Conservation (phyloP, 208 protist genomes). For the Leishmania mexicana region DNA sequence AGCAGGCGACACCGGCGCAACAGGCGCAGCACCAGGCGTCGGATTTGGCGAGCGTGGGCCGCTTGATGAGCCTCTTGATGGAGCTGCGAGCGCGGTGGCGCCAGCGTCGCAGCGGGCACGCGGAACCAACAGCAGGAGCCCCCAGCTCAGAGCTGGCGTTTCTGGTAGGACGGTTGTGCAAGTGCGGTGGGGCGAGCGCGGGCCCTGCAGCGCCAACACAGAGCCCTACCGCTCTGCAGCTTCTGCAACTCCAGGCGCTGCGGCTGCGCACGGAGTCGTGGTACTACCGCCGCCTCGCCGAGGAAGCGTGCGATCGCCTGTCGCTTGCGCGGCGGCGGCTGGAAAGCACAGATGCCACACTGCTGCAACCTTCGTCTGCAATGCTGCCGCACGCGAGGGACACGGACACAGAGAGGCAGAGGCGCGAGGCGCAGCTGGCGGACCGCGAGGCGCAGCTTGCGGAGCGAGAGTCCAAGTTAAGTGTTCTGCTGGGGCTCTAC, state of each 20-base stretch:
- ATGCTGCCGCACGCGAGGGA: not conserved
- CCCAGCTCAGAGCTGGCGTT: slow-evolving; percentile 42
- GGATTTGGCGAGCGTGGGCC: slow-evolving; percentile 57
- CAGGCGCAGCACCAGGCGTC: slow-evolving; percentile 29
- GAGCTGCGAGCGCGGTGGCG: slow-evolving; percentile 28
- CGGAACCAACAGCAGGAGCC: not conserved
- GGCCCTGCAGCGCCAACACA: not conserved
- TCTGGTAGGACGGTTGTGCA: slow-evolving; percentile 32
- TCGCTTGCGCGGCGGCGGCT: not conserved
- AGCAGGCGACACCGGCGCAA: slow-evolving; percentile 20
- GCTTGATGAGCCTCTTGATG: slow-evolving; percentile 41
- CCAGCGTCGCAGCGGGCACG: not conserved
- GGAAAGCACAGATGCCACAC: not conserved
- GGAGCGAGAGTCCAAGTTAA: slow-evolving; percentile 75
- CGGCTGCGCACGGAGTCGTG: slow-evolving; percentile 66
- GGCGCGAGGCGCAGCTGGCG: slow-evolving; percentile 31
- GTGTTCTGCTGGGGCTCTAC: slow-evolving; percentile 73
- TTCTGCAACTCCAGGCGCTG: slow-evolving; percentile 75
- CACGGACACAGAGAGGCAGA: slow-evolving; percentile 1
- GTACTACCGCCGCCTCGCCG: slow-evolving; percentile 52
- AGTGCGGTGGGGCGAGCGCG: slow-evolving; percentile 7
- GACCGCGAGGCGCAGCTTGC: slow-evolving; percentile 44
- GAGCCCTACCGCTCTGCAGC: slow-evolving; percentile 45
- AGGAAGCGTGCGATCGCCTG: slow-evolving; percentile 38
- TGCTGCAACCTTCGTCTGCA: not conserved